These are phyloP conservation scores for Terfezia claveryi DNA, from an alignment of 495 filamentous ascomycete genomes.

Conservation along the genomic window DNA sequence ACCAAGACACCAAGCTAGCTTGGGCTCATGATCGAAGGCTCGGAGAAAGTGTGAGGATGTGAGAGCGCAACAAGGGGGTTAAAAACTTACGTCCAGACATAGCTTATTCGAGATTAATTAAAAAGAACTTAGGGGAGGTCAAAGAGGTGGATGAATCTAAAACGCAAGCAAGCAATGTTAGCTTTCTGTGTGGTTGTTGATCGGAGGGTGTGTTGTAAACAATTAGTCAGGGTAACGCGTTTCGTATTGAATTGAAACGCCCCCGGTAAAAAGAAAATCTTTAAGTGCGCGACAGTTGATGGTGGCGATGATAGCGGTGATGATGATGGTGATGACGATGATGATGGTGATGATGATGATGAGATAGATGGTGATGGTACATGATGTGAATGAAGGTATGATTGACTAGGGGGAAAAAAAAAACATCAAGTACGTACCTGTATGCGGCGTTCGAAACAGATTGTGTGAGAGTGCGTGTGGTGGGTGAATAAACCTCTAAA, in stretches of 20 bases:
- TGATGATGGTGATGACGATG: conserved; percentile 18
- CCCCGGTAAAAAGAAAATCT: not conserved
- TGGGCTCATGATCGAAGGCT: too few relatives aligned
- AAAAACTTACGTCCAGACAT: too few relatives aligned
- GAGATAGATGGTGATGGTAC: conserved; percentile 11
- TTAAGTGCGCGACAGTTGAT: conserved; percentile 40
- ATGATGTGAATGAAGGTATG: conserved; percentile 13
- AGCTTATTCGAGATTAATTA: too few relatives aligned
- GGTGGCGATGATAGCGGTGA: conserved; percentile 48
- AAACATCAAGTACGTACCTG: conserved; percentile 9
- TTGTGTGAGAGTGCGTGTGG: too few relatives aligned
- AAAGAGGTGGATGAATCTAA: too few relatives aligned
- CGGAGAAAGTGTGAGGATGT: too few relatives aligned
- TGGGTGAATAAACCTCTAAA: conserved; percentile 5
- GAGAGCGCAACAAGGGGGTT: too few relatives aligned
- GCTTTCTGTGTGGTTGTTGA: not conserved
- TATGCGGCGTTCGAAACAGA: too few relatives aligned
- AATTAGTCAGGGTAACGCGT: not conserved
- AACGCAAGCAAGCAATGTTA: not conserved
- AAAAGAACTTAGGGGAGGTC: too few relatives aligned
- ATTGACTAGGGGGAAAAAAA: conserved; percentile 17
- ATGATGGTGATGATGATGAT: conserved; percentile 20
- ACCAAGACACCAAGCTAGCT: too few relatives aligned
- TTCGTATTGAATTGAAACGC: not conserved
- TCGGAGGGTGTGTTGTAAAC: not conserved